phyloP scores from a whole-genome alignment of 768 basidiomycete genomes.

The Suillus lakei region DNA sequence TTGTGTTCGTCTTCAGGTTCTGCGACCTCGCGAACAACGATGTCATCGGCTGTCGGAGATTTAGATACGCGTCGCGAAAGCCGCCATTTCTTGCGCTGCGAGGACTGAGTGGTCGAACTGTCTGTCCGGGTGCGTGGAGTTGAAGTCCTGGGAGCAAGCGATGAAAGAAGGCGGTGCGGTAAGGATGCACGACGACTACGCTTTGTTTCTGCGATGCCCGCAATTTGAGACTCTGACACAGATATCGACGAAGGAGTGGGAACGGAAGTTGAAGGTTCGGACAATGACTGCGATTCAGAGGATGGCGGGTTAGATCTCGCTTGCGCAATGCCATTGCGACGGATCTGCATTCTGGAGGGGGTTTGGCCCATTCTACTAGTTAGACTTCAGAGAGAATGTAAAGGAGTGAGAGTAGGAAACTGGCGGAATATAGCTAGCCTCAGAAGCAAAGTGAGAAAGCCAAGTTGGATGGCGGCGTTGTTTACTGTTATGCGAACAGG shows the following conservation, averaged over 20 bases:
- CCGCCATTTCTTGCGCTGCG: constrained; percentile 32
- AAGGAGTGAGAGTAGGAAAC: constrained; percentile 3
- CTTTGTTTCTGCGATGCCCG: not conserved
- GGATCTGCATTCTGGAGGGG: constrained; percentile 27
- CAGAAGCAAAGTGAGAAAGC: constrained; percentile 9
- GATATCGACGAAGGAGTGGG: constrained; percentile 4
- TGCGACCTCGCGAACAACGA: constrained; percentile 17
- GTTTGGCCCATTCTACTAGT: constrained; percentile 34
- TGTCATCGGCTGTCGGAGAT: constrained; percentile 23
- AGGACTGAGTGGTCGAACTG: constrained; percentile 6
- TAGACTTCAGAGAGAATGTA: not conserved
- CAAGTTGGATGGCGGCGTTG: constrained; percentile 9
- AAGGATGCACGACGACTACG: constrained; percentile 28
- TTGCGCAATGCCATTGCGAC: constrained; percentile 15
- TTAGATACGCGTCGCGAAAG: constrained; percentile 39
- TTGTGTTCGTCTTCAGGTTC: constrained; percentile 32
- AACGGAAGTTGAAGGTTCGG: not conserved
- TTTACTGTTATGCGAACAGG: constrained; percentile 9
- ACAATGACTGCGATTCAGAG: constrained; percentile 13
- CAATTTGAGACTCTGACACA: not conserved
- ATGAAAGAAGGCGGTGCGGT: constrained; percentile 41
- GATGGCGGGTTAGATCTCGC: constrained; percentile 13
- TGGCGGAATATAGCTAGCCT: constrained; percentile 3
- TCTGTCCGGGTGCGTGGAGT: constrained; percentile 18
- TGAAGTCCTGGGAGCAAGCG: constrained; percentile 22